phyloP scores from a whole-genome alignment of 139 green algal genomes.

The Deuterostichococcus epilithicus region DNA sequence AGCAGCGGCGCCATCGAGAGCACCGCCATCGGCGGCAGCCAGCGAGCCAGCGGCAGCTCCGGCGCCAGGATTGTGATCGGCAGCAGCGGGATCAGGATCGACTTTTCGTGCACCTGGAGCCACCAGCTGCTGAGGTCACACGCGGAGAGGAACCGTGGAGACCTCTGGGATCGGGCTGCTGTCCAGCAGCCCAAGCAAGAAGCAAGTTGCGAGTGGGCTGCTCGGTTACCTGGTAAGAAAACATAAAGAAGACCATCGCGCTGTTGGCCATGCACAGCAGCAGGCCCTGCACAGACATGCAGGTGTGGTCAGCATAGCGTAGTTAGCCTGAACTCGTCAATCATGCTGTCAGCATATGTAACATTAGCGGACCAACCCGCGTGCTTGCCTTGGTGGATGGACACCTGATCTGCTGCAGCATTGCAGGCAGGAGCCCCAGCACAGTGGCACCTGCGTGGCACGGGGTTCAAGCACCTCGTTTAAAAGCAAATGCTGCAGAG shows the following conservation, averaged over 20 bases:
- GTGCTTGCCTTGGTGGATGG: slow-evolving; percentile 29
- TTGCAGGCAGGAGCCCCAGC: slow-evolving; percentile 44
- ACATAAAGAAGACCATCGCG: slow-evolving; percentile 90
- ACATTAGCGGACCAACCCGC: no score
- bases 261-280: slow-evolving; percentile 78
- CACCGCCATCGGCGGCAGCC: slow-evolving; percentile 45
- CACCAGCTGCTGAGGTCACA: not conserved
- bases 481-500: not conserved
- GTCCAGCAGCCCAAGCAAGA: no score
- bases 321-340: no score
- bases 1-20: slow-evolving; percentile 94
- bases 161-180: not conserved
- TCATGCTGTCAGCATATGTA: no score
- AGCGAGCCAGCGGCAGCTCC: slow-evolving; percentile 45
- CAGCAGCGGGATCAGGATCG: slow-evolving; percentile 87
- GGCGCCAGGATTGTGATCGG: slow-evolving; percentile 67
- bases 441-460: slow-evolving; percentile 51
- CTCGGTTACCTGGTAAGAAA: slow-evolving; percentile 94
- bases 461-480: slow-evolving; percentile 30
- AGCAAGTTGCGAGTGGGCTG: not conserved
- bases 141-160: no score
- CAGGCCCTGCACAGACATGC: slow-evolving; percentile 43
- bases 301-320: no score
- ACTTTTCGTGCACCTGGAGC: slow-evolving; percentile 96
- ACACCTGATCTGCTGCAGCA: slow-evolving; percentile 59